phyloP scores from a whole-genome alignment of 768 basidiomycete genomes.

The Boletus subparvulus region DNA sequence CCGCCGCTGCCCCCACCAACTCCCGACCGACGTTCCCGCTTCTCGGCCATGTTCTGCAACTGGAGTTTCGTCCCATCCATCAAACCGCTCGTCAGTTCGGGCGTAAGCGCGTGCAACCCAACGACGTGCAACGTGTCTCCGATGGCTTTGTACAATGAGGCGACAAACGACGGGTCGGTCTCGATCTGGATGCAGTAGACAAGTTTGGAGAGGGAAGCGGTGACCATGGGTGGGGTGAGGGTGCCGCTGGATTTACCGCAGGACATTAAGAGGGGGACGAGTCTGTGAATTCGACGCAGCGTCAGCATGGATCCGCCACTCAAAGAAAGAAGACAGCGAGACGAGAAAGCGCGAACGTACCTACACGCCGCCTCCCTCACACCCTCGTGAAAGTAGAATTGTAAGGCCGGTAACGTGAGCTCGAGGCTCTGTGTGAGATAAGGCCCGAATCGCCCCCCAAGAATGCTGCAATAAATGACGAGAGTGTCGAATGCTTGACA shows the following conservation, averaged over 20 bases:
- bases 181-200: conserved; percentile 65
- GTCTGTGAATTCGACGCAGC: conserved; percentile 37
- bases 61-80: conserved; percentile 73
- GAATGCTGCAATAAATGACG: conserved; percentile 72
- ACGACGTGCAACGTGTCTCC: conserved; percentile 59
- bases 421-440: conserved; percentile 72
- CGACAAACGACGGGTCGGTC: conserved; percentile 72
- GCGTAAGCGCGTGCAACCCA: conserved; percentile 53
- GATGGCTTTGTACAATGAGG: conserved; percentile 72
- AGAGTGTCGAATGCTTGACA: conserved; percentile 88
- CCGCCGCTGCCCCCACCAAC: conserved; percentile 7
- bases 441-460: conserved; percentile 65
- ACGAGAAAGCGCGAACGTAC: conserved; percentile 41
- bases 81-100: conserved; percentile 52
- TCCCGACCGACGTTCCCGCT: conserved; percentile 54
- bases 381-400: conserved; percentile 83
- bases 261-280: conserved; percentile 67
- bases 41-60: conserved; percentile 65
- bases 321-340: background rate
- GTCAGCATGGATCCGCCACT: background rate
- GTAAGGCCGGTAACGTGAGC: conserved; percentile 65
- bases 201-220: conserved; percentile 65
- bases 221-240: conserved; percentile 66
- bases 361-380: conserved; percentile 75
- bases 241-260: conserved; percentile 67